Evolutionary conservation across 2,329 filamentous ascomycete species (phyloP).

Genomic region (Pseudonectria buxi): DNA sequence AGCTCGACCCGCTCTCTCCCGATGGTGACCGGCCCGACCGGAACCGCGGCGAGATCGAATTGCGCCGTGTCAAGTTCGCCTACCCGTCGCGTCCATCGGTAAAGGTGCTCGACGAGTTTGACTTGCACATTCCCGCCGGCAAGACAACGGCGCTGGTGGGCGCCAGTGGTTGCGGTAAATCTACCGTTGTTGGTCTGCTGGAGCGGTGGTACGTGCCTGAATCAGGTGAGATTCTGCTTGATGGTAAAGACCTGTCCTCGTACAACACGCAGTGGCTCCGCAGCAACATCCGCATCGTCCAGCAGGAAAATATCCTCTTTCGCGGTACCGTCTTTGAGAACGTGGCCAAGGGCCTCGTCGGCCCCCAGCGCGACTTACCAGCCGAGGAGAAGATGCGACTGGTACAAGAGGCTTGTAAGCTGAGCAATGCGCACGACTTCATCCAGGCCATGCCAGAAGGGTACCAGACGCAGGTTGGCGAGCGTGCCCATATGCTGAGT

Average conservation of each 20-base stretch:
- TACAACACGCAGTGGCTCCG: slow-evolving; percentile 25
- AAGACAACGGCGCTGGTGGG: slow-evolving; percentile 64
- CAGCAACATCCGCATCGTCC: slow-evolving; percentile 24
- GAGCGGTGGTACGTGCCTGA: slow-evolving; percentile 54
- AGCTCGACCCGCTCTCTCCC: too few species aligned
- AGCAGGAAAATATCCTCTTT: slow-evolving; percentile 34
- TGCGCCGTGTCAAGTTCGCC: slow-evolving; percentile 54
- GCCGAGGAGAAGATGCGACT: slow-evolving; percentile 31
- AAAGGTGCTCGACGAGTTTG: slow-evolving; percentile 48
- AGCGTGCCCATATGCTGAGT: slow-evolving; percentile 52
- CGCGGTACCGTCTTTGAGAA: slow-evolving; percentile 42
- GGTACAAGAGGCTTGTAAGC: slow-evolving; percentile 35
- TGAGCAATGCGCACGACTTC: slow-evolving; percentile 42
- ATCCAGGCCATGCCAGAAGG: slow-evolving; percentile 39
- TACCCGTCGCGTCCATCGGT: slow-evolving; percentile 56
- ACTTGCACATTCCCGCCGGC: slow-evolving; percentile 46
- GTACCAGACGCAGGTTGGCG: slow-evolving; percentile 53
- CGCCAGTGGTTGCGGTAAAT: slow-evolving; percentile 60
- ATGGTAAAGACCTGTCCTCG: slow-evolving; percentile 17
- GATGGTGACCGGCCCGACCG: too few species aligned
- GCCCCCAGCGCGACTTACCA: slow-evolving; percentile 19
- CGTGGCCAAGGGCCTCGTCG: slow-evolving; percentile 39
- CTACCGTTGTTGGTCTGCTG: slow-evolving; percentile 59
- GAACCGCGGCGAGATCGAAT: slow-evolving; percentile 12
- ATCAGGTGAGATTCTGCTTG: slow-evolving; percentile 21